Evolutionary conservation across 495 filamentous ascomycete species (phyloP).

Genomic region (Pyrenula aspistea): DNA sequence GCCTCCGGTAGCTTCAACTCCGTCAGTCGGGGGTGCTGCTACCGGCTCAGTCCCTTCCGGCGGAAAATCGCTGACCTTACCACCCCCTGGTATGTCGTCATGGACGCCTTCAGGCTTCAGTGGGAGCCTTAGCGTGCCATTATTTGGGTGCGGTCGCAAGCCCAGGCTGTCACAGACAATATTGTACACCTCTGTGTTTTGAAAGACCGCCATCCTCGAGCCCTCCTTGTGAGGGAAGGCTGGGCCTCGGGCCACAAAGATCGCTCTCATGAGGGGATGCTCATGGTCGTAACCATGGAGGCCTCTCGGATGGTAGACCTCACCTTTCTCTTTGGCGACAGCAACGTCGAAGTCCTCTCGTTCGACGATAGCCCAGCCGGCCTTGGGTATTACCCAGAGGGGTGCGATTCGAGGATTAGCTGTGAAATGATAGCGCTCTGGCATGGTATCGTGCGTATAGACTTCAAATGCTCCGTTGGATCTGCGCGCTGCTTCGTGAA

Average conservation of each 20-base stretch:
- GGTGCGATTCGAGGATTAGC: slow-evolving; percentile 81
- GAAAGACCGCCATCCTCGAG: slow-evolving; percentile 70
- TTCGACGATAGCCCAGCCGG: slow-evolving; percentile 80
- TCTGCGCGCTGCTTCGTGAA: slow-evolving; percentile 33
- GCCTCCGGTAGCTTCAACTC: neutral
- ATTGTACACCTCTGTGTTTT: slow-evolving; percentile 94
- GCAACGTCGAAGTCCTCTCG: slow-evolving; percentile 63
- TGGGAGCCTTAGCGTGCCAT: slow-evolving; percentile 77
- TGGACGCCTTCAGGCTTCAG: slow-evolving; percentile 59
- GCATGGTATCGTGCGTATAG: slow-evolving; percentile 79
- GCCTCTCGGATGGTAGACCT: slow-evolving; percentile 60
- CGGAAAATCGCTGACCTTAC: neutral
- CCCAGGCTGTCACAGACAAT: slow-evolving; percentile 79
- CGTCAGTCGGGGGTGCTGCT: neutral
- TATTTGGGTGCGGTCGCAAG: slow-evolving; percentile 57
- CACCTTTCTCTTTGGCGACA: slow-evolving; percentile 44
- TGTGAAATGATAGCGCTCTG: slow-evolving; percentile 75
- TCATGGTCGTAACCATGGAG: slow-evolving; percentile 87
- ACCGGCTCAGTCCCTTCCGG: neutral
- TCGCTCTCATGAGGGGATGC: slow-evolving; percentile 82
- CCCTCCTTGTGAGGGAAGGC: slow-evolving; percentile 77
- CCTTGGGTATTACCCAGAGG: slow-evolving; percentile 81
- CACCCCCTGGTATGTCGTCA: slow-evolving; percentile 25
- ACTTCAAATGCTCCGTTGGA: slow-evolving; percentile 61
- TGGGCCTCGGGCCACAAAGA: slow-evolving; percentile 80